These are phyloP conservation scores for Parachaetomium inaequale DNA, from an alignment of 495 filamentous ascomycete species.

Conservation along the genomic window DNA sequence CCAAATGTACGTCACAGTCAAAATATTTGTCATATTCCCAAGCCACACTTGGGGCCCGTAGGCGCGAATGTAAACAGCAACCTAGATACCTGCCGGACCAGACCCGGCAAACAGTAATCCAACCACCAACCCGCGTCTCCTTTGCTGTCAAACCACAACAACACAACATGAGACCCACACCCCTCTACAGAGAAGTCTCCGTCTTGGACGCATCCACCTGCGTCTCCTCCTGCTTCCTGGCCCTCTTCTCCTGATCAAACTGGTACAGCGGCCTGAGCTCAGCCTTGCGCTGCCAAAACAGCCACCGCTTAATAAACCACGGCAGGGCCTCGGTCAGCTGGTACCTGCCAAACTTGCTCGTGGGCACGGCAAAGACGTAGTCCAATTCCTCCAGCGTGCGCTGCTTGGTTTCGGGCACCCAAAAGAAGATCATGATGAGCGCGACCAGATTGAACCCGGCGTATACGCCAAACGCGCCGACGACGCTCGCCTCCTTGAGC, in stretches of 20 bases:
- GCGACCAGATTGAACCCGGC: constrained; percentile 61
- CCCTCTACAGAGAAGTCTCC: not conserved
- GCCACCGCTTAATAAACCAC: constrained; percentile 65
- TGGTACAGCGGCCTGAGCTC: constrained; percentile 62
- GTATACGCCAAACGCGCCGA: constrained; percentile 60
- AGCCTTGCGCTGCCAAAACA: constrained; percentile 55
- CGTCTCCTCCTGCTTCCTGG: not conserved
- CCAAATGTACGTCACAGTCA: no score
- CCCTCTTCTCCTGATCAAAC: constrained; percentile 33
- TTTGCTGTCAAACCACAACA: not conserved
- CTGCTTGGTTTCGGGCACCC: constrained; percentile 66
- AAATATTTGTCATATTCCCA: not conserved
- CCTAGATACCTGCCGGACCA: not conserved
- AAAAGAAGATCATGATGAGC: constrained; percentile 64
- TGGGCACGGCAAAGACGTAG: constrained; percentile 75
- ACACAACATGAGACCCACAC: not conserved
- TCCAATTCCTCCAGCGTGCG: constrained; percentile 74
- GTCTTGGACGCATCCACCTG: not conserved
- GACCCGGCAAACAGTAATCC: not conserved
- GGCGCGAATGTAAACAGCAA: not conserved
- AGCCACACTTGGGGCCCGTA: not conserved
- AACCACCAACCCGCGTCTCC: not conserved
- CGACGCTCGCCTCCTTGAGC: constrained; percentile 48
- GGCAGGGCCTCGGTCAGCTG: constrained; percentile 60
- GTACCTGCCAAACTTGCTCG: constrained; percentile 58